phyloP scores from a whole-genome alignment of 495 filamentous ascomycete genomes.

The Barbatosphaeria neglecta region DNA sequence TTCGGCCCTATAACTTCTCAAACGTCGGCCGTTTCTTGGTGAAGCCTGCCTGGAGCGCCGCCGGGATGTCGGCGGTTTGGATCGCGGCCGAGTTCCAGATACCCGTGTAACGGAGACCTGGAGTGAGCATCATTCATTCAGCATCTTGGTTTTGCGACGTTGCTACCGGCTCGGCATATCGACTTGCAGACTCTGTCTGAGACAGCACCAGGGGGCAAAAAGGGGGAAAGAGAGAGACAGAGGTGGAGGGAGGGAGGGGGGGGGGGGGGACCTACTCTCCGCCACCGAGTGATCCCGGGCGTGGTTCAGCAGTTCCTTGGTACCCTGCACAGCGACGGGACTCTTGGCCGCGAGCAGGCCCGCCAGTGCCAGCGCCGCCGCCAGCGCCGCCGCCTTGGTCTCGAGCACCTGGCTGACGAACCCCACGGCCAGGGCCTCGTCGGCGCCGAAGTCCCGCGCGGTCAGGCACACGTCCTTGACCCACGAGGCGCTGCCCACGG shows the following conservation, averaged over 20 bases:
- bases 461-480: slow-evolving; percentile 83
- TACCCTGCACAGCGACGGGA: slow-evolving; percentile 83
- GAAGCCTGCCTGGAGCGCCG: slow-evolving; percentile 63
- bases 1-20: slow-evolving; percentile 62
- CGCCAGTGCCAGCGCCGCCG: slow-evolving; percentile 55
- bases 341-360: slow-evolving; percentile 65
- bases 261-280: slow-evolving; percentile 47
- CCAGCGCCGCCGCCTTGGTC: slow-evolving; percentile 48
- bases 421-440: slow-evolving; percentile 72
- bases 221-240: slow-evolving; percentile 1
- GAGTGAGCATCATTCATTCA: too few relatives aligned
- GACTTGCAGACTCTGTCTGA: too few relatives aligned
- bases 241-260: neutral
- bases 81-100: slow-evolving; percentile 79
- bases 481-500: slow-evolving; percentile 68
- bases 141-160: too few relatives aligned
- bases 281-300: slow-evolving; percentile 64
- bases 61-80: slow-evolving; percentile 67
- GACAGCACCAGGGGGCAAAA: too few relatives aligned
- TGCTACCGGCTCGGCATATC: too few relatives aligned
- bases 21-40: slow-evolving; percentile 74
- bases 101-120: slow-evolving; percentile 68
- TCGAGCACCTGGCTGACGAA: slow-evolving; percentile 72
- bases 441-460: slow-evolving; percentile 61
- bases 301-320: slow-evolving; percentile 86